A percentile compares a stretch with the other conserved stretches of the same genome.
Evolutionary conservation across 306 rosid species (phyloP).

Genomic region (Acmispon strigosus): DNA sequence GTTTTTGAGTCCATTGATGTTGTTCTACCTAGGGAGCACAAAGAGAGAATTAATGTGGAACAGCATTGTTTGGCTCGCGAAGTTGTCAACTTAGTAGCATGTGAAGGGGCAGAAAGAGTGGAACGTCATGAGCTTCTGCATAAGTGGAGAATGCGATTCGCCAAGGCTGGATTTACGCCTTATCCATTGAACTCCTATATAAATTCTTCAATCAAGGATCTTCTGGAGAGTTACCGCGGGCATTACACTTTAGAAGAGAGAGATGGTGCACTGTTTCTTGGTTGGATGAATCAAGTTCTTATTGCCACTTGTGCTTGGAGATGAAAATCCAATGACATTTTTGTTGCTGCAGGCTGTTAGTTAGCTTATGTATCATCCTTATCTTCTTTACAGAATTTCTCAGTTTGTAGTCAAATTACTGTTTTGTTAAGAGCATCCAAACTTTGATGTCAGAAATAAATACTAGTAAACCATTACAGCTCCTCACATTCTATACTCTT

Average conservation of each 20-base stretch:
- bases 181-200: constrained; percentile 70
- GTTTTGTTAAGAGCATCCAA: neutral
- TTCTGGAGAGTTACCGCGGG: constrained; percentile 62
- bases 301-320: constrained; percentile 83
- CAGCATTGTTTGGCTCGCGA: constrained; percentile 94
- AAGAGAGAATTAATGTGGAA: constrained; percentile 81
- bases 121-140: constrained; percentile 75
- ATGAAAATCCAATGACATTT: constrained; percentile 29
- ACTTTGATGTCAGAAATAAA: neutral
- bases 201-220: constrained; percentile 67
- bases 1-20: constrained; percentile 71
- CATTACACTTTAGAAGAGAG: constrained; percentile 80
- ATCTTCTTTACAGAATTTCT: neutral
- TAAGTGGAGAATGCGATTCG: constrained; percentile 69
- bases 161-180: constrained; percentile 68
- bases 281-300: constrained; percentile 70
- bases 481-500: no score
- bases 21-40: constrained; percentile 70
- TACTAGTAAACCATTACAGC: neutral
- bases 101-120: constrained; percentile 84
- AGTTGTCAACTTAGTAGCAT: constrained; percentile 81
- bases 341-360: constrained; percentile 23
- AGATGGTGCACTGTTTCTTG: constrained; percentile 71
- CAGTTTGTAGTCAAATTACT: neutral
- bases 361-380: constrained; percentile 20